Base-by-base conservation (phyloP, 495 filamentous ascomycete species). In the Symbiotaphrina buchneri region DNA sequence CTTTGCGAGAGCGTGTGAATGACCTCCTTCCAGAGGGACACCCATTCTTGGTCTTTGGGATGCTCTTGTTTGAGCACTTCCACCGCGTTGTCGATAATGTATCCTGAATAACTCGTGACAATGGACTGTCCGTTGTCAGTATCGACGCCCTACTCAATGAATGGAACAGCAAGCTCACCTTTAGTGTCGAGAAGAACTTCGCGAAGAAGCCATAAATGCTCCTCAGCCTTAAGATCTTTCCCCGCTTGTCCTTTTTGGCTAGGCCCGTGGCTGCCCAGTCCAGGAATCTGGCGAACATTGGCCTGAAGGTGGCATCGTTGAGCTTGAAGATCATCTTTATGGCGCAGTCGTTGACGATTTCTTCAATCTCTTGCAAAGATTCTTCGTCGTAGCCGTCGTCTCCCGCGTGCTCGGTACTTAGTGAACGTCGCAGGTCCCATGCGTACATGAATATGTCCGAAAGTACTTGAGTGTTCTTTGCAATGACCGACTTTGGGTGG, bases 221-320 rank as follows among this genome's bases (percentile, higher is more conserved):
- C 6, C 54, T 67, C 27, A 60, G 58, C 10, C 83, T 64, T 15
- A 68, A 48, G 6, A 58, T 43, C 27, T 49, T 59, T 21, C 62
- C 68, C 19, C 53, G 39, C 1, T 39, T 43, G 35, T 81, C 73
- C 33, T 62, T 62, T 51, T 70, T 75, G 15, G 71, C 51, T n/a
- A 51, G 34, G 35, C 54, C 35, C 35, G 51, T 44, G 15, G 53
- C 61, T 0, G 75, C 66, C 81, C 82, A 92, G 20, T 92, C 82
- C 15, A 84, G 56, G 4, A 93, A 50, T 33, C 69, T 66, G 10
- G 66, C 59, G 48, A 95, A 95, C 31, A 95, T 68, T 0, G 87
- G 87, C n/a, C 84, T 66, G 65, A 95, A 97, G 11, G 76, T 67
- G n/a, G 74, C 68, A 49, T 97, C 90, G 50, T 93, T 95, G 14